Percentiles rank a stretch among this genome's conserved stretches.
Evolutionary conservation across 305 asterid species (phyloP).

Genomic region (Fraxinus baroniana): DNA sequence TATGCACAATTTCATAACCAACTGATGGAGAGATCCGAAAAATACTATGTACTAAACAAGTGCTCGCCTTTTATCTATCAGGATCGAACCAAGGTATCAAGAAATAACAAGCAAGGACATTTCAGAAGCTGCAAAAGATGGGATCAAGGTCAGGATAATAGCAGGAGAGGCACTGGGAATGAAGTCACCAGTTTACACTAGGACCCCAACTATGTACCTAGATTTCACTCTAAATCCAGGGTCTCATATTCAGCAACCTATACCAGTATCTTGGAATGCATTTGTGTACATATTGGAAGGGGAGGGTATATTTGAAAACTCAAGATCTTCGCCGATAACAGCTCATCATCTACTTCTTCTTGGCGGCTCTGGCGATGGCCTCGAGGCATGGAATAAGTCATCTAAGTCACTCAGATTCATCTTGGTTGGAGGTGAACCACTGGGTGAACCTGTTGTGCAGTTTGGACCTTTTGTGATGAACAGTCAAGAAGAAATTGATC

Average conservation of each 20-base stretch:
- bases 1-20: background rate
- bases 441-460: conserved; percentile 78
- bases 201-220: conserved; percentile 85
- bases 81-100: conserved; percentile 87
- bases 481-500: conserved; percentile 71
- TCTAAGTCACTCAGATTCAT: conserved; percentile 51
- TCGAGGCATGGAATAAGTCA: conserved; percentile 68
- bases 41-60: background rate
- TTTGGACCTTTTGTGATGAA: conserved; percentile 93
- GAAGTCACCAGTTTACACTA: conserved; percentile 60
- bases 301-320: conserved; percentile 59
- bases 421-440: conserved; percentile 75
- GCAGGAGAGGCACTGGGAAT: conserved; percentile 84
- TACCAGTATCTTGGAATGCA: conserved; percentile 68
- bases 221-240: conserved; percentile 78
- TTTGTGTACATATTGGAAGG: conserved; percentile 80
- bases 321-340: conserved; percentile 41
- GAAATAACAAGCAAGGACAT: conserved; percentile 64
- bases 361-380: conserved; percentile 59
- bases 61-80: conserved; percentile 12
- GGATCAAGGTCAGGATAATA: conserved; percentile 63
- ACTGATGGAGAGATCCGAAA: background rate
- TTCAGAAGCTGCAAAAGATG: conserved; percentile 55
- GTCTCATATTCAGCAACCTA: conserved; percentile 54
- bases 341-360: conserved; percentile 63